Percentiles rank a stretch among this genome's conserved stretches.
Evolutionary conservation across 768 basidiomycete genomes (phyloP).

Genomic region (Mrakia frigida): DNA sequence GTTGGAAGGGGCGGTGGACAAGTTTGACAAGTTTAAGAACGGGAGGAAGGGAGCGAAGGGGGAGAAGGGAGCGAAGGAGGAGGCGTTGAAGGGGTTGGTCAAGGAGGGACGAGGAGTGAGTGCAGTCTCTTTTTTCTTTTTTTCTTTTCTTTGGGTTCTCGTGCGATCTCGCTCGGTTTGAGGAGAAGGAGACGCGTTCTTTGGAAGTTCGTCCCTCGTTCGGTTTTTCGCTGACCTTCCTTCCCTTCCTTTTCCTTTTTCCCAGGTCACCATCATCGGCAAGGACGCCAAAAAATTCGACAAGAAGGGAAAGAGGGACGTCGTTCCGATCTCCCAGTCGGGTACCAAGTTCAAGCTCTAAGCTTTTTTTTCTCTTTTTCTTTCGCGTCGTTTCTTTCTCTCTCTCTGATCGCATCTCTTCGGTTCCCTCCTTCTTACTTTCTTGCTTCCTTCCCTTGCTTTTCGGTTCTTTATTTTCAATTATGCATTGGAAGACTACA

Average conservation of each 20-base stretch:
- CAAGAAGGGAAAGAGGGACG: constrained; percentile 20
- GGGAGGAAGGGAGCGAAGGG: constrained; percentile 34
- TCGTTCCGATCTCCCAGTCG: neutral
- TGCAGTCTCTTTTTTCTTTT: neutral
- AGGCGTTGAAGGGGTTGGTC: constrained; percentile 71
- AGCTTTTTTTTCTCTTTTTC: neutral
- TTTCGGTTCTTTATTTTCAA: neutral
- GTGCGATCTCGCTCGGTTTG: neutral
- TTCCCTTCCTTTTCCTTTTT: neutral
- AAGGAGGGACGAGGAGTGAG: constrained; percentile 56
- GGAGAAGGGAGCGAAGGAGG: constrained; percentile 76
- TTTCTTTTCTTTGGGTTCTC: neutral
- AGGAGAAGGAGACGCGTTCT: too few relatives aligned
- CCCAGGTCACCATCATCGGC: constrained; percentile 29
- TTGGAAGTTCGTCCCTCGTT: too few relatives aligned
- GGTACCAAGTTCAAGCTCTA: constrained; percentile 14
- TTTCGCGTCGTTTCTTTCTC: neutral
- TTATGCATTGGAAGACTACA: neutral
- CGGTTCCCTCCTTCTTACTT: neutral
- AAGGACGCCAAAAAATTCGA: constrained; percentile 31
- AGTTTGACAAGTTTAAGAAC: constrained; percentile 38
- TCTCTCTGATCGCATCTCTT: too few relatives aligned
- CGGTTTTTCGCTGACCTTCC: neutral
- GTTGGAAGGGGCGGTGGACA: constrained; percentile 64
- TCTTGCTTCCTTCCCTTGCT: too few relatives aligned